Percentiles rank a stretch among this genome's conserved stretches.
Conservation (phyloP, 1,284 basidiomycete species). For the Pterulicium gracile region DNA sequence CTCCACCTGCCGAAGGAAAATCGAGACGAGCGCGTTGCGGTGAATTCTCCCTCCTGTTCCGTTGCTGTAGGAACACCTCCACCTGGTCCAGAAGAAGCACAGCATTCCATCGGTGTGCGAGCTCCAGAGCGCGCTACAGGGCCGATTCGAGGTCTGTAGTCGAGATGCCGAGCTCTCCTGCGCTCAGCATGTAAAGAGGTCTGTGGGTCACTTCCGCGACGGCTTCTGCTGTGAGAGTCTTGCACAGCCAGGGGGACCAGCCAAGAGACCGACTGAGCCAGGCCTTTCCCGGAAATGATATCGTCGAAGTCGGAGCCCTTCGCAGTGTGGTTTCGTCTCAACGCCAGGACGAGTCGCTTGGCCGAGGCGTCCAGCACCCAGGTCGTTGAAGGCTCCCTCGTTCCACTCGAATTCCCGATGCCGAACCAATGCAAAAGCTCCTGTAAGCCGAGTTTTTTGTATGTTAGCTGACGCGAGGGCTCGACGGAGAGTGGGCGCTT, state of each 20-base stretch:
- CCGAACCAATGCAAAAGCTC: conserved; percentile 19
- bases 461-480: too few relatives aligned
- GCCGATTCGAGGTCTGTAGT: conserved; percentile 16
- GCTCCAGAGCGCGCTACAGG: conserved; percentile 16
- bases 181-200: conserved; percentile 22
- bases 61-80: conserved; percentile 23
- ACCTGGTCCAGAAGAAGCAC: conserved; percentile 27
- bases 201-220: conserved; percentile 17
- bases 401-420: conserved; percentile 18
- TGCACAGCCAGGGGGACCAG: conserved; percentile 9
- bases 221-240: conserved; percentile 18
- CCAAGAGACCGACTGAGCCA: not conserved
- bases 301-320: conserved; percentile 17
- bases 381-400: conserved; percentile 18
- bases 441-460: conserved; percentile 8
- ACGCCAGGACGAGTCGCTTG: conserved; percentile 18
- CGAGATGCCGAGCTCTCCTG: conserved; percentile 21
- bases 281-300: conserved; percentile 20
- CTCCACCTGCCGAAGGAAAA: conserved; percentile 24
- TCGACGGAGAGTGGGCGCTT: conserved; percentile 6
- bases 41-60: conserved; percentile 15
- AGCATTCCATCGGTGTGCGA: conserved; percentile 23
- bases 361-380: conserved; percentile 19
- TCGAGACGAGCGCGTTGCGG: conserved; percentile 24
- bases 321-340: conserved; percentile 17